Base-by-base conservation (phyloP, 1,284 basidiomycete genomes). In the Agroathelia rolfsii region DNA sequence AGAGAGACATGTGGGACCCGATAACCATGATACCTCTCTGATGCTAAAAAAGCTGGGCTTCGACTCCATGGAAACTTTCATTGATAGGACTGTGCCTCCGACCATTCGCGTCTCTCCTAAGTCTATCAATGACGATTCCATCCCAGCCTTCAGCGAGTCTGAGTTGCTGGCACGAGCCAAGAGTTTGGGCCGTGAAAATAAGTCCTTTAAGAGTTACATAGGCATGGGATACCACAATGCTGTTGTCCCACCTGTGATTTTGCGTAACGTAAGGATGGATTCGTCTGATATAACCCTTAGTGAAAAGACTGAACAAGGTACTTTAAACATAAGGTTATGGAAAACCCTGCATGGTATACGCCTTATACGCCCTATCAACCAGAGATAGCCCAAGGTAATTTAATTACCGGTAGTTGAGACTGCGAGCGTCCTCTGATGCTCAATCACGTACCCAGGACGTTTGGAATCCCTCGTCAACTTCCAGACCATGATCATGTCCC, bases 271-370 rank as follows among this genome's bases (percentile, higher is more conserved):
- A 45, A 41, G 74, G n/a, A 54, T 19, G 10, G 15, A 15, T 29
- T 34, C 32, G 6, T 19, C 8, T 21, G 6, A 20, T 21, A 13
- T 24, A 15, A n/a, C 6, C 12, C 19, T 13, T 13, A 25, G 10
- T n/a, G 18, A 22, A 14, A n/a, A n/a, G n/a, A n/a, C n/a, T n/a
- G n/a, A n/a, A n/a, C n/a, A n/a, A n/a, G n/a, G n/a, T n/a, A n/a
- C 16, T 15, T n/a, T 31, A 21, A 29, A 32, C 11, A n/a, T 10
- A 41, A 92, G 87, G 63, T 94, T 41, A 81, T 90, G 63, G 93
- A 98, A 59, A 97, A 95, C 55, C 94, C 93, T 15, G 87, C 83
- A 7, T 98, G 94, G 94, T 97, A 97, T 60, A 97, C 93, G 3
- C 89, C 87, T 31, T 97, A 97, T 58, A 96, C 92, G 2, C 93